Base-by-base conservation (phyloP, 208 protist genomes). In the Trypanosoma platydactyli region DNA sequence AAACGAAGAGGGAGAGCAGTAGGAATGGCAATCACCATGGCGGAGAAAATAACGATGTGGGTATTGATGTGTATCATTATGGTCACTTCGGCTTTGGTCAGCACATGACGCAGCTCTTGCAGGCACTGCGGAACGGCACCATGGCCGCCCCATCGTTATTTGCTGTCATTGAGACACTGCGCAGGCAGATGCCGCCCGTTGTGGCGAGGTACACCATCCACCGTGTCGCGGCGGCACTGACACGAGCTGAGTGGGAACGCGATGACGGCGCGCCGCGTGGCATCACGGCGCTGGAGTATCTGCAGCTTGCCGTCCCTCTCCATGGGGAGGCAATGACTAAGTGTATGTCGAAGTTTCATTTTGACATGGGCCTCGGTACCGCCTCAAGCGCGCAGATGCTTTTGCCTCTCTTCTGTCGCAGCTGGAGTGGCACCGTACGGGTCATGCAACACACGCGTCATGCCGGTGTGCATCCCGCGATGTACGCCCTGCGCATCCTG, bases 371-470 rank as follows among this genome's bases (percentile, higher is more conserved):
- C 24, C 40, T 65, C 24, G 87, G 87, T 24, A 83, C 69, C 12
- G 45, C 7, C 7, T 53, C 62, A 22, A 93, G 81, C 33, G 73
- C 78, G 20, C 9, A 16, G 12, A 0, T 66, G 3, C 70, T 93
- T 30, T 63, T 93, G 1, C 49, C 65, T 1, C 58, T 73, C n/a
- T 86, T 75, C 64, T 53, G 63, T 22, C 81, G 71, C 0, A 74
- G 54, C 11, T 70, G 72, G 49, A 68, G 48, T 58, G 5, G 41
- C 44, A 68, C 82, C 0, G 64, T 55, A 1, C 68, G 69, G 5
- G 54, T 88, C 2, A 84, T 93, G 79, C 70, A 62, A 9, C 69
- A 81, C 61, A 83, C 83, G 1, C 51, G 49, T 16, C 44, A 60
- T 15, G 73, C 73, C 1, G 60, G 69, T 12, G 3, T 68, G 12